Percentiles rank a stretch among this genome's conserved stretches.
Evolutionary conservation across 2,329 filamentous ascomycete genomes (phyloP).

Genomic region (Beauveria varroae): DNA sequence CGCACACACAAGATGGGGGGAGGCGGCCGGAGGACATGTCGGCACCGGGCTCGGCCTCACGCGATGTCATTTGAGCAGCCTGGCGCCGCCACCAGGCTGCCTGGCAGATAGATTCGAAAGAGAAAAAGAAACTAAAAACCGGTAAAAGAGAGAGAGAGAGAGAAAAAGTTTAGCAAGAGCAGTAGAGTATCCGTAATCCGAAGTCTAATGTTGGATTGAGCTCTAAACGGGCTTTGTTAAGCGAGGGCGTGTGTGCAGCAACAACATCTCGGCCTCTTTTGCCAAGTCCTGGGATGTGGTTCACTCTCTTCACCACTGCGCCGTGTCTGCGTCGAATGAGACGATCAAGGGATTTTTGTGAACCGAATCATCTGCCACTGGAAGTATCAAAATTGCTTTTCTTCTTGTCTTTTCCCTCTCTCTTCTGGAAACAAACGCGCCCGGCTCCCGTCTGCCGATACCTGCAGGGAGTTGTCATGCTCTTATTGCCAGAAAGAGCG

Average conservation of each 20-base stretch:
- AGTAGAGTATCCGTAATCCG: too few species aligned
- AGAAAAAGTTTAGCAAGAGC: too few species aligned
- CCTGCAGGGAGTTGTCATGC: background rate
- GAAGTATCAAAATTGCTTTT: too few species aligned
- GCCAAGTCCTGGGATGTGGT: too few species aligned
- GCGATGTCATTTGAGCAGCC: constrained; percentile 2
- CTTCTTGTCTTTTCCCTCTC: too few species aligned
- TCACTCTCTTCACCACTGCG: too few species aligned
- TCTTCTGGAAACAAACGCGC: background rate
- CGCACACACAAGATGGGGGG: background rate
- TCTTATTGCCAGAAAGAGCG: background rate
- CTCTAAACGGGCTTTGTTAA: background rate
- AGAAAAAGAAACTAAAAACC: background rate
- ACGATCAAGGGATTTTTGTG: too few species aligned
- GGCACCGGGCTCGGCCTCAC: constrained; percentile 3
- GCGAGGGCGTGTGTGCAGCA: background rate
- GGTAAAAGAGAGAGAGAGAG: too few species aligned
- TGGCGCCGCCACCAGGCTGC: background rate
- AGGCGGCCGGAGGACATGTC: background rate
- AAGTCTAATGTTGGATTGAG: background rate
- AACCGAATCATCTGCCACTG: too few species aligned
- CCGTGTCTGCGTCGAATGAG: too few species aligned
- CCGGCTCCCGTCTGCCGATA: background rate
- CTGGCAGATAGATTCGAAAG: background rate
- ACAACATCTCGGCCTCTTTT: background rate